A percentile compares a stretch with the other conserved stretches of the same genome.
phyloP scores from a whole-genome alignment of 2,329 filamentous ascomycete species.

The Colletotrichum liriopes region DNA sequence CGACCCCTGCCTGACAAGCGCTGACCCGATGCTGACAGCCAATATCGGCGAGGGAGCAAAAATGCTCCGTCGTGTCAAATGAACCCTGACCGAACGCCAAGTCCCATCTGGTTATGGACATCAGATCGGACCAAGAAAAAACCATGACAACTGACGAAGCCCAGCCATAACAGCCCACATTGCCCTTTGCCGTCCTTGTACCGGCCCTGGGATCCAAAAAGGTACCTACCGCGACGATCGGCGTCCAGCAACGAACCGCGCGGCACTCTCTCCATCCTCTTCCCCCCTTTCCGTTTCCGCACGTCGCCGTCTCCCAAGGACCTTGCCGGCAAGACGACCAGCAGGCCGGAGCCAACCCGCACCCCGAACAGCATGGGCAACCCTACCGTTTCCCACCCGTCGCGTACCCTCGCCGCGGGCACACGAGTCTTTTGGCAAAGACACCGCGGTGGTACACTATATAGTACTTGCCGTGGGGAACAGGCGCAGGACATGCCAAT shows the following conservation, averaged over 20 bases:
- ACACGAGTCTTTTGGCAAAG: neutral
- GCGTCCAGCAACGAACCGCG: neutral
- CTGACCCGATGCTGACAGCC: neutral
- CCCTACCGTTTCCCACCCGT: neutral
- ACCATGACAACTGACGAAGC: slow-evolving; percentile 8
- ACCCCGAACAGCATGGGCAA: neutral
- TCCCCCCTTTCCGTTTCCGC: too few species aligned
- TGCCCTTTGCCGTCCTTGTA: neutral
- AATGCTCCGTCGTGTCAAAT: neutral
- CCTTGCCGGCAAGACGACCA: neutral
- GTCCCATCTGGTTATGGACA: slow-evolving; percentile 1
- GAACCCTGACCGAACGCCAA: neutral
- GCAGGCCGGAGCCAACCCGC: neutral
- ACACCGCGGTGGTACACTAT: neutral
- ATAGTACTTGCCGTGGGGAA: neutral
- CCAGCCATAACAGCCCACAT: neutral
- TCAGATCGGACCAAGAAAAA: slow-evolving; percentile 5
- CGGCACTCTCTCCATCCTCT: too few species aligned
- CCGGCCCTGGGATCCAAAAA: neutral
- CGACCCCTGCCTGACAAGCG: neutral
- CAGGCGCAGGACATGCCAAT: neutral
- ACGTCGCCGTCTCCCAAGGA: neutral
- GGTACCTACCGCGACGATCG: neutral
- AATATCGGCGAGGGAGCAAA: neutral
- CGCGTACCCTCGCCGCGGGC: neutral